A percentile compares a stretch with the other conserved stretches of the same genome.
Evolutionary conservation across 2,329 filamentous ascomycete species (phyloP).

Genomic region (Fusarium annulatum): DNA sequence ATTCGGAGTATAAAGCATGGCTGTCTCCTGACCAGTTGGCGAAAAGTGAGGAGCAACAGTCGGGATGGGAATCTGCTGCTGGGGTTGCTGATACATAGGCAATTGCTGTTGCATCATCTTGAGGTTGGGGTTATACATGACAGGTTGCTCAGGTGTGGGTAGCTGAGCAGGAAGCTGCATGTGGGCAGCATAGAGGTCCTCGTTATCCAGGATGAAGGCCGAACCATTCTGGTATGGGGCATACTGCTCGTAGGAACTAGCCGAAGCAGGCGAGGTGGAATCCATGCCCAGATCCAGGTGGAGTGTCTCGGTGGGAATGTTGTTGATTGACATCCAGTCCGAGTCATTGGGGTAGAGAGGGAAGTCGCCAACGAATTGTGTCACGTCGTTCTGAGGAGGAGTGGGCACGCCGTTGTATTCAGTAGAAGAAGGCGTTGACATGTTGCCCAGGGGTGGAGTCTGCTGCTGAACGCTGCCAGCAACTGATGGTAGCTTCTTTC

Average conservation of each 20-base stretch:
- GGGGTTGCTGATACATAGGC: conserved; percentile 46
- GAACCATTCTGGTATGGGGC: conserved; percentile 70
- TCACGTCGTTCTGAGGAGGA: conserved; percentile 62
- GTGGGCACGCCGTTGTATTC: conserved; percentile 65
- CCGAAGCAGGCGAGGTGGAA: conserved; percentile 54
- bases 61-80: conserved; percentile 42
- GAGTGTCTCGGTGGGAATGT: conserved; percentile 48
- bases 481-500: conserved; percentile 66
- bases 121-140: conserved; percentile 50
- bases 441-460: conserved; percentile 69
- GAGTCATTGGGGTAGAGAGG: conserved; percentile 60
- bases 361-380: conserved; percentile 55
- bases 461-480: conserved; percentile 61
- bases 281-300: conserved; percentile 56
- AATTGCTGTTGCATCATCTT: conserved; percentile 59
- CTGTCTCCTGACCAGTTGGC: conserved; percentile 73
- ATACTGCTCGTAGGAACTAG: conserved; percentile 61
- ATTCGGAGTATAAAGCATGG: conserved; percentile 75
- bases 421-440: conserved; percentile 71
- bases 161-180: conserved; percentile 66
- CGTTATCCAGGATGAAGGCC: conserved; percentile 70
- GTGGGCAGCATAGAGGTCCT: conserved; percentile 71
- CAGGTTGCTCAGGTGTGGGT: conserved; percentile 48
- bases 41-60: conserved; percentile 68
- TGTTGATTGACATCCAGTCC: conserved; percentile 56